phyloP scores from a whole-genome alignment of 345 rosid species.

The Hirschfeldia incana region DNA sequence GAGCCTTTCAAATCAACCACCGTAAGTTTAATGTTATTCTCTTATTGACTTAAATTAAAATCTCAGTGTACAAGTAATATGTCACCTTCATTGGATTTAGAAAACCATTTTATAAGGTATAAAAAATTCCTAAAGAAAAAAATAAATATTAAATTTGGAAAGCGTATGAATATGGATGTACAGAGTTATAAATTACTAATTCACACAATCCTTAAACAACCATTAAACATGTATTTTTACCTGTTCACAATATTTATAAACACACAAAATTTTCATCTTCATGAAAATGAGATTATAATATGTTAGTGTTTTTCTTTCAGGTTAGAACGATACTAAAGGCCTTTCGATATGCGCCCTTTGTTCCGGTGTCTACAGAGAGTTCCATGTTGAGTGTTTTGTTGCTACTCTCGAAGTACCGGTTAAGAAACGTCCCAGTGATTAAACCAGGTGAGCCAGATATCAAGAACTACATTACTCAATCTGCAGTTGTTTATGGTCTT shows the following conservation, averaged over 20 bases:
- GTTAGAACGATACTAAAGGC: constrained; percentile 72
- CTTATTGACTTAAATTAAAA: too few relatives aligned
- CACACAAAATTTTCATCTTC: not conserved
- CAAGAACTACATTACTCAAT: constrained; percentile 82
- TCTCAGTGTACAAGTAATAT: too few relatives aligned
- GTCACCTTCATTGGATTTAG: not conserved
- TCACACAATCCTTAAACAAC: not conserved
- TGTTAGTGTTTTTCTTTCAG: constrained; percentile 36
- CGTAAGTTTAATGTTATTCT: constrained; percentile 38
- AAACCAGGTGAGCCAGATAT: constrained; percentile 66
- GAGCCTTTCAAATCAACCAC: constrained; percentile 89
- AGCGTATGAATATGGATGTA: not conserved
- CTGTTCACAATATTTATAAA: not conserved
- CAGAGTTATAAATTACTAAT: not conserved
- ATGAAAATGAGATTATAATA: not conserved
- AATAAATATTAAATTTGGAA: not conserved
- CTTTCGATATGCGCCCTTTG: constrained; percentile 79
- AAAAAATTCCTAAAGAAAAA: not conserved
- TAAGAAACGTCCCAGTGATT: constrained; percentile 77
- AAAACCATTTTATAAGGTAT: not conserved
- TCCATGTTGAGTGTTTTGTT: constrained; percentile 82
- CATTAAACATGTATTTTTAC: not conserved
- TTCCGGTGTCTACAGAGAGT: constrained; percentile 69
- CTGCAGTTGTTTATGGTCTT: constrained; percentile 78
- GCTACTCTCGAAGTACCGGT: constrained; percentile 77